Evolutionary conservation across 140 eudicot species (phyloP).

Genomic region (Oenanthe javanica): DNA sequence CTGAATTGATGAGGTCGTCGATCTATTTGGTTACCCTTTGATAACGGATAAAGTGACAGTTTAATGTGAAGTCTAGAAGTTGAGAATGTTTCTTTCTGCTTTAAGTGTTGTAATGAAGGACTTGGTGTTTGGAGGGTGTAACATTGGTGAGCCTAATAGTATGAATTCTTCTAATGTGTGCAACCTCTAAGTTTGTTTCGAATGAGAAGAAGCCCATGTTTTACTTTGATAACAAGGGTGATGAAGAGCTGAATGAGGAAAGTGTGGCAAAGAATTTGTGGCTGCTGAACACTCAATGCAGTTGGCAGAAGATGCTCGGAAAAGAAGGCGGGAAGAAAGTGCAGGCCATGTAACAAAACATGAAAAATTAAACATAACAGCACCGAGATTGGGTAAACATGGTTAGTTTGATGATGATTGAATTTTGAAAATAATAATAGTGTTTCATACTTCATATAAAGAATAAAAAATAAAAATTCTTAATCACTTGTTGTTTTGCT

Average conservation of each 20-base stretch:
- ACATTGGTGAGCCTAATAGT: slow-evolving; percentile 23
- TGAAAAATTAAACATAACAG: too few species aligned
- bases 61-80: background rate
- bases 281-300: too few species aligned
- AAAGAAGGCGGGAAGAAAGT: too few species aligned
- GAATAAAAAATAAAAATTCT: too few species aligned
- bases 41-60: slow-evolving; percentile 18
- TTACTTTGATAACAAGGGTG: slow-evolving; percentile 58
- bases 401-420: too few species aligned
- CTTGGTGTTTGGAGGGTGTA: slow-evolving; percentile 23
- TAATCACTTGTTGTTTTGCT: too few species aligned
- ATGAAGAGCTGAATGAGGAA: slow-evolving; percentile 16
- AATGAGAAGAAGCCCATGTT: slow-evolving; percentile 26
- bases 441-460: too few species aligned
- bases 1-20: slow-evolving; percentile 35
- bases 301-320: too few species aligned
- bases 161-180: slow-evolving; percentile 26
- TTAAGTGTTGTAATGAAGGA: slow-evolving; percentile 30
- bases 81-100: slow-evolving; percentile 42
- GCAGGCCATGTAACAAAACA: too few species aligned
- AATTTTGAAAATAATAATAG: too few species aligned
- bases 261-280: slow-evolving; percentile 11
- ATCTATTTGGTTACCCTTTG: slow-evolving; percentile 44
- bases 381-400: too few species aligned
- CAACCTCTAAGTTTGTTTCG: slow-evolving; percentile 9